Base-by-base conservation (phyloP, 805 yeast genomes). In the Zygotorulaspora florentina region DNA sequence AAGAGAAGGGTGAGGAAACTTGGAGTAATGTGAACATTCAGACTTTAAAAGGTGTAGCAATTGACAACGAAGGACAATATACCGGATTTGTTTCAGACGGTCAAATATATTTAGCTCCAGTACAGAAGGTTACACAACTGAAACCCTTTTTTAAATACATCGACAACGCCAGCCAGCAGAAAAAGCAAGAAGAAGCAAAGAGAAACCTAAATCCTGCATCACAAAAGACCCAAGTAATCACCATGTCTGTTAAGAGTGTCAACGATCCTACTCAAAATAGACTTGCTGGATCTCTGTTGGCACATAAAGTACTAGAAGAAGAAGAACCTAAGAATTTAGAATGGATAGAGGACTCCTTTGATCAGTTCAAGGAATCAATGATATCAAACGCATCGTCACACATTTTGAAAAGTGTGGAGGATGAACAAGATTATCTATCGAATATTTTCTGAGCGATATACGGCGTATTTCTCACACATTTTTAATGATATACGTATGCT, bases 81-180 rank as follows among this genome's bases (percentile, higher is more conserved):
- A 71, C 71, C 9, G 79, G 76, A 0, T 64, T 67, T 38, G 64
- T 75, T 33, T 56, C 62, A 31, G 68, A 76, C 26, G 76, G 75
- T 13, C 80, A 75, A 55, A 57, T 88, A 7, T 79, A 85, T 40
- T 63, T 91, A 49, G 65, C 78, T 1, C 86, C 91, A 1, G 71
- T 90, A 1, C 76, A 79, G 29, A 73, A 80, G 16, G 78, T 85
- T 0, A 78, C 84, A 0, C 97, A 91, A 64, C 64, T 93, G 49
- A 75, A 96, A 54, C 93, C 97, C 2, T 76, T 77, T 55, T 87
- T 93, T 67, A 77, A 75, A 52, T 87, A 90, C 60, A 79, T 89
- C 35, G 96, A 89, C 61, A 80, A 75, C 34, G 68, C 73, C 44
- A 59, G 66, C 49, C 78, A 73, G 47, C 69, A 69, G 46, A 73